A percentile compares a stretch with the other conserved stretches of the same genome.
phyloP scores from a whole-genome alignment of 257 asterid species.

The Solanum rostratum region DNA sequence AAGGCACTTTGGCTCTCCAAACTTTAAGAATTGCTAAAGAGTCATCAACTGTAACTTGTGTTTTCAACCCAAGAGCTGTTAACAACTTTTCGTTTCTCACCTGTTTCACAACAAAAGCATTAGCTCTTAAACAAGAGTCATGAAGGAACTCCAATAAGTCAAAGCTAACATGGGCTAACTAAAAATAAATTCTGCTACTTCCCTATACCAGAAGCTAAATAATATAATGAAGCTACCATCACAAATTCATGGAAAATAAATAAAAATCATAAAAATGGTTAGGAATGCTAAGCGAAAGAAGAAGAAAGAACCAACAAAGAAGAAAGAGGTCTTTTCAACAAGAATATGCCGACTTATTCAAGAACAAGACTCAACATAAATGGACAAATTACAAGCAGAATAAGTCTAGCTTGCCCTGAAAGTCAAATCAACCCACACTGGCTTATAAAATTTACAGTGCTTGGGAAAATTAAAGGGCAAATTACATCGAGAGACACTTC shows the following conservation, averaged over 20 bases:
- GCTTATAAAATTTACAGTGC: background rate
- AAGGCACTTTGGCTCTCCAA: constrained; percentile 5
- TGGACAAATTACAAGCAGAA: background rate
- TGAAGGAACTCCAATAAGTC: background rate
- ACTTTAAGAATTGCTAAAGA: background rate
- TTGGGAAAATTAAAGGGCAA: background rate
- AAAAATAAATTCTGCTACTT: background rate
- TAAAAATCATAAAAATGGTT: background rate
- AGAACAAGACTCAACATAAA: background rate
- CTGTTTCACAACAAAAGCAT: background rate
- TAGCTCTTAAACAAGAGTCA: background rate
- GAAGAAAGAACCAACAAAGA: background rate
- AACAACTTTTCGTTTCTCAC: constrained; percentile 5
- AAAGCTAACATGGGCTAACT: background rate
- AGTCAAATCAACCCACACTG: background rate
- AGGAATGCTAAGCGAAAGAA: background rate
- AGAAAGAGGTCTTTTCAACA: background rate
- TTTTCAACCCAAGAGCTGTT: constrained; percentile 5
- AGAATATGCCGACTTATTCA: background rate
- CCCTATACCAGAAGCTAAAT: background rate
- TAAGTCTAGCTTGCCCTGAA: background rate
- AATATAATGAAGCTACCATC: background rate
- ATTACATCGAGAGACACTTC: no score
- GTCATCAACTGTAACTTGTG: constrained; percentile 8
- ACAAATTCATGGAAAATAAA: background rate